phyloP scores from a whole-genome alignment of 1,284 basidiomycete genomes.

The Bjerkandera adusta region DNA sequence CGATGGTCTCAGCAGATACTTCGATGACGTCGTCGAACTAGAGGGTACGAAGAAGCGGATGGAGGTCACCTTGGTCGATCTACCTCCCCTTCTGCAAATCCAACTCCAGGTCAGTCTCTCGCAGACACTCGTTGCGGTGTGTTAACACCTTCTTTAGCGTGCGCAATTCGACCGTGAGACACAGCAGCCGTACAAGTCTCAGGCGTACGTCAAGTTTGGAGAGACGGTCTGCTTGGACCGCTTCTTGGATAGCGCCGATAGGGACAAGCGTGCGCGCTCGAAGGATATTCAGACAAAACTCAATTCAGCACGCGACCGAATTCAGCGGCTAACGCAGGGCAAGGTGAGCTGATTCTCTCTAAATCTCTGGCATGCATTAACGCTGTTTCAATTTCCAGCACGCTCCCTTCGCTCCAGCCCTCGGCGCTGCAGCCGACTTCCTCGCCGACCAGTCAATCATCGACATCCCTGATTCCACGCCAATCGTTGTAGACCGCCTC shows the following conservation, averaged over 20 bases:
- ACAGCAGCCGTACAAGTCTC: constrained; percentile 90
- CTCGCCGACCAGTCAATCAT: constrained; percentile 45
- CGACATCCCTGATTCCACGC: constrained; percentile 47
- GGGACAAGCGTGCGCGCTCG: constrained; percentile 66
- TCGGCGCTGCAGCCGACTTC: constrained; percentile 55
- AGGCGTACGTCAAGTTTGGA: constrained; percentile 90
- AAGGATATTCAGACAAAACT: constrained; percentile 72
- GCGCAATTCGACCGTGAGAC: constrained; percentile 96
- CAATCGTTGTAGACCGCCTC: constrained; percentile 49
- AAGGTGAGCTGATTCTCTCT: constrained; percentile 45
- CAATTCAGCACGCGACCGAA: constrained; percentile 58
- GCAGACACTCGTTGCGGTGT: constrained; percentile 3
- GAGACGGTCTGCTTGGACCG: constrained; percentile 91
- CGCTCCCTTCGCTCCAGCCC: constrained; percentile 51
- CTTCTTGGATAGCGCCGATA: constrained; percentile 79
- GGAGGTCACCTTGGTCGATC: constrained; percentile 83
- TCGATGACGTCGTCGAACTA: constrained; percentile 88
- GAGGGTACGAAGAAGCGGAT: constrained; percentile 86
- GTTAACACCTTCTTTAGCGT: constrained; percentile 47
- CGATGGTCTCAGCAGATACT: constrained; percentile 91
- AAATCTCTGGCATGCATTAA: constrained; percentile 1
- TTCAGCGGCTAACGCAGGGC: constrained; percentile 65
- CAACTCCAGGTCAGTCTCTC: constrained; percentile 76
- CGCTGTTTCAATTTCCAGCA: too few species aligned
- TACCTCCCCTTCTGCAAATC: constrained; percentile 92